Conservation (phyloP, 2,329 filamentous ascomycete species). For the Fusarium bactridioides region DNA sequence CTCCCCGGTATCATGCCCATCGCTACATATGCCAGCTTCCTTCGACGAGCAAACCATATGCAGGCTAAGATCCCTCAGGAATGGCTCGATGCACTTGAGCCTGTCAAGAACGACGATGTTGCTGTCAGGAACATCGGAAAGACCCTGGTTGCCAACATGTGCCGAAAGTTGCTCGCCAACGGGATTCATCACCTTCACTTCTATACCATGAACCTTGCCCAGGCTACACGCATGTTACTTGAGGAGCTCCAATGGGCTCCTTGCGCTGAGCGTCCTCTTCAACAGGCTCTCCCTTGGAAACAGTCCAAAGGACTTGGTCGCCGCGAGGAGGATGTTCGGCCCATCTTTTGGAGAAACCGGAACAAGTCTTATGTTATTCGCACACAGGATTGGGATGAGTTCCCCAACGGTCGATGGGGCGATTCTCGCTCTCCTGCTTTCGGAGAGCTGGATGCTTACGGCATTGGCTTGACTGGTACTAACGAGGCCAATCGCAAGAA, state of each 20-base stretch:
- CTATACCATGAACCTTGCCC: constrained; percentile 98
- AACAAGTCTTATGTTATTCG: constrained; percentile 95
- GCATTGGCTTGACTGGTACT: constrained; percentile 90
- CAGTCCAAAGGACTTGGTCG: constrained; percentile 90
- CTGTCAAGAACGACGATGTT: constrained; percentile 95
- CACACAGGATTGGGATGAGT: constrained; percentile 99
- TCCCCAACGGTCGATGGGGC: constrained; percentile 98
- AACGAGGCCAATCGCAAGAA: constrained; percentile 96
- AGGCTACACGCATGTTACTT: constrained; percentile 91
- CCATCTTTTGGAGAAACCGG: constrained; percentile 98
- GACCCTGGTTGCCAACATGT: constrained; percentile 87
- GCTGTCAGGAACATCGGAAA: constrained; percentile 91
- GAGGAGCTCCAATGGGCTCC: constrained; percentile 88
- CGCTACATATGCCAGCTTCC: constrained; percentile 91
- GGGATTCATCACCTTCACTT: constrained; percentile 94
- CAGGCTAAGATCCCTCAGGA: constrained; percentile 81
- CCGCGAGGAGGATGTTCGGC: constrained; percentile 92
- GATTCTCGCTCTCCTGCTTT: constrained; percentile 96
- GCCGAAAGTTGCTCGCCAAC: constrained; percentile 80
- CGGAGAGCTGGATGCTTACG: constrained; percentile 93
- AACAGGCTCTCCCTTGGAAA: constrained; percentile 95
- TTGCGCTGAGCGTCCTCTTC: constrained; percentile 77
- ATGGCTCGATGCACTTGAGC: constrained; percentile 85
- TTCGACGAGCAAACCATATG: constrained; percentile 90
- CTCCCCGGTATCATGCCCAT: constrained; percentile 89